Evolutionary conservation across 345 rosid genomes (phyloP).

Genomic region (Passiflora organensis): DNA sequence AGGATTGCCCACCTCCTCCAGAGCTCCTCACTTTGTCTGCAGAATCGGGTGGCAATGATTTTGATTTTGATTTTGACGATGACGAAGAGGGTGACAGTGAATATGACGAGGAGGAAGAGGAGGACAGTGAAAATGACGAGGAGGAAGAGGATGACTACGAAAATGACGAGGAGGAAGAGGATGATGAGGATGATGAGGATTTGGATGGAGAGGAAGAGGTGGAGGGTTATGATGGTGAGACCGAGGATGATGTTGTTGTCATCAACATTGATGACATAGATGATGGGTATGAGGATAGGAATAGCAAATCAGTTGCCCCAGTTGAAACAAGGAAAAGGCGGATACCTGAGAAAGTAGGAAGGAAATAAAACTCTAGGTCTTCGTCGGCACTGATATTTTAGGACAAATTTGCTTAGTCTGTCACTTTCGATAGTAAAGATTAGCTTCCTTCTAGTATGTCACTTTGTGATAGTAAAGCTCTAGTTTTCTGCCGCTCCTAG

Average conservation of each 20-base stretch:
- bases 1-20: slow-evolving; percentile 80
- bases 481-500: too few relatives aligned
- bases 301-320: slow-evolving; percentile 5
- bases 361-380: neutral
- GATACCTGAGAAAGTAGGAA: slow-evolving; percentile 2
- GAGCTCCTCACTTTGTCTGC: slow-evolving; percentile 61
- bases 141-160: slow-evolving; percentile 6
- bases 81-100: slow-evolving; percentile 26
- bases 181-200: slow-evolving; percentile 15
- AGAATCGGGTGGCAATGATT: slow-evolving; percentile 44
- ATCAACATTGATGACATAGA: neutral
- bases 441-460: too few relatives aligned
- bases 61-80: slow-evolving; percentile 28
- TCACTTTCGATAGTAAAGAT: too few relatives aligned
- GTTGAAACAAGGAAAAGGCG: neutral
- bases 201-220: slow-evolving; percentile 21
- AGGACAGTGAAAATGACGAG: slow-evolving; percentile 6
- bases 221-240: too few relatives aligned
- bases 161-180: slow-evolving; percentile 12
- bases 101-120: slow-evolving; percentile 30
- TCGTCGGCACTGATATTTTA: too few relatives aligned
- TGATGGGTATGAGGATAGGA: slow-evolving; percentile 17
- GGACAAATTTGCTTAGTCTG: too few relatives aligned
- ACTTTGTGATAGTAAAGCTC: too few relatives aligned
- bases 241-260: neutral